Base-by-base conservation (phyloP, 768 basidiomycete genomes). In the Phanerodontia chrysosporium region DNA sequence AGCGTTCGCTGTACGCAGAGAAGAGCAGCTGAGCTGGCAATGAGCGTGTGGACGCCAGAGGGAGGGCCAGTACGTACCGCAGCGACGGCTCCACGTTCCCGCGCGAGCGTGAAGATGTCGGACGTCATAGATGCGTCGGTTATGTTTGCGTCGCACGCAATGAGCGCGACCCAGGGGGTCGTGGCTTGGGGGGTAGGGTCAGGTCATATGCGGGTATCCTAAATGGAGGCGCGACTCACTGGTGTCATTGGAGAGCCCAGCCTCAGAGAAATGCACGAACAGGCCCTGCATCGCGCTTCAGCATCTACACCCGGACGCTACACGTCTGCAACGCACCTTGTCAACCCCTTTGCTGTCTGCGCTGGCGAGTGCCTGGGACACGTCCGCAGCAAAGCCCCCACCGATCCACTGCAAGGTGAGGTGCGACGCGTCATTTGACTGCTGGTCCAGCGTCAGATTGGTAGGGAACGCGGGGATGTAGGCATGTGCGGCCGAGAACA, bases 161-260 rank as follows among this genome's bases (percentile, higher is more conserved):
- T 81, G 63, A 95, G 79, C 13, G 95, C 95, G 65, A 97, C 89
- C 93, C 93, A 97, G 3, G 95, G 92, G 0, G 93, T 91, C 6
- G 74, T 77, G 1, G 90, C 88, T 82, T 60, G 32, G 30, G 28
- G 14, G 25, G 1, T 28, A 28, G 49, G 13, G 14, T 49, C 12
- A 14, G 25, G 6, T 12, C 24, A 18, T 12, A 25, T 2, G 8
- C 5, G 9, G 18, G 25, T 13, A 13, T 18, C 46, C 25, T 18
- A 3, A 16, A 25, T 22, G 25, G 21, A 12, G 18, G 28, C 24
- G 32, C 27, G 51, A 66, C 83, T 62, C 73, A 74, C 84, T 80
- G 42, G 77, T 80, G 27, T 72, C 68, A 58, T 78, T 76, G 29
- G 72, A 74, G 12, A 78, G 75, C 55, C 71, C 73, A 21, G 78